These are phyloP conservation scores for Corchorus capsularis DNA, from an alignment of 345 rosid species.

Conservation along the genomic window DNA sequence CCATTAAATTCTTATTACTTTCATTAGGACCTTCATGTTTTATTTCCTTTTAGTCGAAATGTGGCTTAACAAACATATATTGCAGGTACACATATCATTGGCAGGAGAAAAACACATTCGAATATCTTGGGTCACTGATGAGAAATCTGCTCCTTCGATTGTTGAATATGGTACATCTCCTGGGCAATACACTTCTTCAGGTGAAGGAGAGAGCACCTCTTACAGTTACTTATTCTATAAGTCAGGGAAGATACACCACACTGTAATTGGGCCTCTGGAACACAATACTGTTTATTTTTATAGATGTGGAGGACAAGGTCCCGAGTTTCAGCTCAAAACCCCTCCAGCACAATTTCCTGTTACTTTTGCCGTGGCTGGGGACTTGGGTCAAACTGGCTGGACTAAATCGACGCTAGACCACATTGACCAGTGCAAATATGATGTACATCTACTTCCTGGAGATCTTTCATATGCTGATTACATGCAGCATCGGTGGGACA, in stretches of 20 bases:
- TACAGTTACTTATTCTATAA: conserved; percentile 70
- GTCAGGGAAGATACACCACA: conserved; percentile 93
- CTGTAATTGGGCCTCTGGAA: conserved; percentile 83
- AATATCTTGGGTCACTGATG: conserved; percentile 73
- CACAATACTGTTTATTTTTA: conserved; percentile 64
- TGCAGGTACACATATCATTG: conserved; percentile 67
- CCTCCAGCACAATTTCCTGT: conserved; percentile 79
- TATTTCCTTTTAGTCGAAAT: neutral
- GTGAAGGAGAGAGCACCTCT: conserved; percentile 79
- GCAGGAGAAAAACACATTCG: conserved; percentile 91
- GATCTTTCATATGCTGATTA: conserved; percentile 96
- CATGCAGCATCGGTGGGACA: conserved; percentile 85
- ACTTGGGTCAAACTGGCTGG: conserved; percentile 97
- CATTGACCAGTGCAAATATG: conserved; percentile 70
- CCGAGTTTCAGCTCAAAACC: conserved; percentile 86
- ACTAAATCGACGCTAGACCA: conserved; percentile 90
- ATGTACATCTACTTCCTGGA: conserved; percentile 87
- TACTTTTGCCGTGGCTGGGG: conserved; percentile 90
- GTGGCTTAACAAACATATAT: neutral
- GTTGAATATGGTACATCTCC: conserved; percentile 82
- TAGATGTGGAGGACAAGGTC: conserved; percentile 77
- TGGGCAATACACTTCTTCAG: conserved; percentile 51
- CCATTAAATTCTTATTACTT: neutral
- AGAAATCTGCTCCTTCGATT: conserved; percentile 60
- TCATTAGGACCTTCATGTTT: neutral